Conservation (phyloP, 345 rosid genomes). For the Rhizophora mangle region DNA sequence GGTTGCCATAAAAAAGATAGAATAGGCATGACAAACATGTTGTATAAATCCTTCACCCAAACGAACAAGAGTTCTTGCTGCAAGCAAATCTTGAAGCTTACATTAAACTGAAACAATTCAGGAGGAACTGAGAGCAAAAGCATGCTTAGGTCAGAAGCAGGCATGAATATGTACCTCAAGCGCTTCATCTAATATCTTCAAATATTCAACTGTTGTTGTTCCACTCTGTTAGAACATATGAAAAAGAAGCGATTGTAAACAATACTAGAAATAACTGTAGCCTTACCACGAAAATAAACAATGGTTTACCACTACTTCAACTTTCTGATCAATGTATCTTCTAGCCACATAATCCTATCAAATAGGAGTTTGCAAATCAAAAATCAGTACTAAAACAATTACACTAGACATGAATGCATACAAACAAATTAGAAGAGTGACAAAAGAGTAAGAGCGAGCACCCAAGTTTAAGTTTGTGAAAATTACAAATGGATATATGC, state of each 20-base stretch:
- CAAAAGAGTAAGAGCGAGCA: slow-evolving; percentile 1
- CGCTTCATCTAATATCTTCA: slow-evolving; percentile 74
- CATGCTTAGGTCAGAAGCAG: slow-evolving; percentile 6
- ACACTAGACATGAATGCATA: slow-evolving; percentile 3
- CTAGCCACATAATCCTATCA: slow-evolving; percentile 72
- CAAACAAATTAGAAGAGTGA: slow-evolving; percentile 11
- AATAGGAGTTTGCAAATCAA: background rate
- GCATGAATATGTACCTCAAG: slow-evolving; percentile 55
- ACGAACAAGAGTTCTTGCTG: background rate
- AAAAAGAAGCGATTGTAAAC: slow-evolving; percentile 10
- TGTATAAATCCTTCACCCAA: background rate
- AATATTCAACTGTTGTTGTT: slow-evolving; percentile 65
- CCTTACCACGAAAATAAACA: slow-evolving; percentile 3
- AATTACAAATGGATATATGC: slow-evolving; percentile 86
- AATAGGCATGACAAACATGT: background rate
- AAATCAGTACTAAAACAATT: background rate
- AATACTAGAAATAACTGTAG: slow-evolving; percentile 14
- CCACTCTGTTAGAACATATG: slow-evolving; percentile 53
- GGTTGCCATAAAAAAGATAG: too few species aligned
- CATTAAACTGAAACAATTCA: background rate
- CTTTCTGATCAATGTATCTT: slow-evolving; percentile 67
- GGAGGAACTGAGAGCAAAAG: slow-evolving; percentile 3
- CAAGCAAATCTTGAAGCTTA: background rate
- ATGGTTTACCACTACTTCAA: slow-evolving; percentile 66
- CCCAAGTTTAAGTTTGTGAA: slow-evolving; percentile 13